Evolutionary conservation across 345 rosid species (phyloP), one percentile per base, ranked within the genome.

Genomic region (Dimocarpus longan): DNA sequence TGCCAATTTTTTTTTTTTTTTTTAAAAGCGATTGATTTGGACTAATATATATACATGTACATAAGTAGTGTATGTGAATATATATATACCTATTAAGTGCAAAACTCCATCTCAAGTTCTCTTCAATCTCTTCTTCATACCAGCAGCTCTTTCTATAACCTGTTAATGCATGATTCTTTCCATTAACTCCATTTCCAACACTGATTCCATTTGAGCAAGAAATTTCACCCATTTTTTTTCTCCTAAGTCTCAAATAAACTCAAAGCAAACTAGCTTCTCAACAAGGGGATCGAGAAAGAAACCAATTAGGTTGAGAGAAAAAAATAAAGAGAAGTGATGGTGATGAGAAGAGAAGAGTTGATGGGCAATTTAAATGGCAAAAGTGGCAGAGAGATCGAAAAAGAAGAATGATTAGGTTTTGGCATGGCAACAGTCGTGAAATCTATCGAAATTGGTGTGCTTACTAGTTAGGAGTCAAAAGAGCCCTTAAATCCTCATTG

Each of bases 71-170:
- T 42, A 60, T 21, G 1, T 60, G 63, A 21, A 5, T 57, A 28
- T 6, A 1, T 16, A 8, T 4, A 4, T 82, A 90, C 94, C 92
- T 89, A 52, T 90, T 90, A 74, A 90, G 92, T 65, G 94, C 92
- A 77, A 89, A 90, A 77, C 86, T 85, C 91, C 91, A 89, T 82
- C 91, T 80, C 80, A 90, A 78, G 67, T 87, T 84, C 77, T 87
- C 94, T 63, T 87, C 90, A 76, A 89, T 86, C 82, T 87, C 92
- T 82, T 89, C 92, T 71, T 90, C 94, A 63, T 90, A 90, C 94
- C 94, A 90, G 77, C 93, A 89, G 80, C 93, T 86, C 84, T 90
- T 90, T 67, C 92, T 82, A n/a, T 87, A 88, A 8, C 92, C 93
- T 12, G 70, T 68, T 5, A 71, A 82, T 3, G 93, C 69, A 57